Evolutionary conservation across 768 basidiomycete species (phyloP), one percentile per base, ranked within the genome.

Genomic region (Suillus placidus): DNA sequence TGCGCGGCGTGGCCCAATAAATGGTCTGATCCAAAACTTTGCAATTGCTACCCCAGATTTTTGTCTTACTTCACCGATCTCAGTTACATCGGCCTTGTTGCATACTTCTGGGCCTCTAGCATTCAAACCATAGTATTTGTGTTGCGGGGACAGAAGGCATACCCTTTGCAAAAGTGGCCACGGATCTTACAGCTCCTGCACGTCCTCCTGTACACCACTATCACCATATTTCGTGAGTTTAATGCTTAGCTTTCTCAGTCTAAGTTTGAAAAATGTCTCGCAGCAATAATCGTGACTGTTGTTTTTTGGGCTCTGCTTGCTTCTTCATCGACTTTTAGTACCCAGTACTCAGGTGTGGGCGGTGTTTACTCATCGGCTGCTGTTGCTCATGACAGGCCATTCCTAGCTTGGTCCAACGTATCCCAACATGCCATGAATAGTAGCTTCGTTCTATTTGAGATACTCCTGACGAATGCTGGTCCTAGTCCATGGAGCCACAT

Each of bases 31-130:
- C 26, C 32, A 55, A 16, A 6, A 63, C 64, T n/a, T 2, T 49
- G 9, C 14, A 52, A 26, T 51, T 42, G 9, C 47, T 56, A 38
- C 34, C 0, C 40, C 71, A 90, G 89, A 23, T 88, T 78, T 77
- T 82, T 88, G 68, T 83, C 85, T 9, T 91, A 87, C 76, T 90
- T 91, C 73, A 91, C 89, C 0, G 69, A 85, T 65, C 80, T 91
- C 1, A 82, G 86, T 0, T 89, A 85, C 65, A 84, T 85, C 43
- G 90, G 90, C 0, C 69, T 90, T 1, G 80, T 83, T 23, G 80
- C 88, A 26, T 92, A 90, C 74, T 86, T 86, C 73, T 87, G 82
- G 73, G 88, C 87, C 0, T 73, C 89, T 1, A 79, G 82, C 4
- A 77, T 84, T 1, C 89, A 90, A 62, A 86, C 86, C 0, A 43